These are phyloP conservation scores for Tylopilus orsonianus DNA, from an alignment of 1,284 basidiomycete genomes.

Conservation along the genomic window DNA sequence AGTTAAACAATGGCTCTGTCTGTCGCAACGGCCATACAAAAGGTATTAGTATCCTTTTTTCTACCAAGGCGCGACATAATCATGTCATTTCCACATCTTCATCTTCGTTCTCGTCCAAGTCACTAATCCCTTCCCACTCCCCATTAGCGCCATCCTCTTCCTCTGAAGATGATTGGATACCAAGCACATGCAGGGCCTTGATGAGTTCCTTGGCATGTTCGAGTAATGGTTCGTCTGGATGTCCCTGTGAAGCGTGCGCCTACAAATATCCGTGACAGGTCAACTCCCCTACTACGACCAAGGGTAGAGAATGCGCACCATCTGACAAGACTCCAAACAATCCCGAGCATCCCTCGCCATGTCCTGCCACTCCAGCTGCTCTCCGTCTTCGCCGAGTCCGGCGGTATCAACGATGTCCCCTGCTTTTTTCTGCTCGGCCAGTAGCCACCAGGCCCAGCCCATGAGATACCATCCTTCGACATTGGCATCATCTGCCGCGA, in stretches of 20 bases:
- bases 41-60: constrained; percentile 14
- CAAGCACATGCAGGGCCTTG: constrained; percentile 63
- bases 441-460: constrained; percentile 89
- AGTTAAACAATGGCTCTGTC: background rate
- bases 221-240: constrained; percentile 78
- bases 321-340: constrained; percentile 80
- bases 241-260: constrained; percentile 71
- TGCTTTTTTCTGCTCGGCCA: constrained; percentile 65
- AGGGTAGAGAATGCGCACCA: constrained; percentile 45
- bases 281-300: background rate
- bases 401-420: constrained; percentile 40
- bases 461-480: constrained; percentile 95
- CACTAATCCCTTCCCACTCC: constrained; percentile 54
- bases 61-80: background rate
- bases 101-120: constrained; percentile 51
- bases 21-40: too few relatives aligned
- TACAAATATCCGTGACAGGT: constrained; percentile 33
- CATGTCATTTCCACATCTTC: background rate
- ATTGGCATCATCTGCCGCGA: constrained; percentile 83
- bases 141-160: constrained; percentile 52
- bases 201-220: constrained; percentile 79
- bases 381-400: constrained; percentile 37
- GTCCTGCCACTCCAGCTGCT: constrained; percentile 74
- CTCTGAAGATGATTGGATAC: constrained; percentile 62
- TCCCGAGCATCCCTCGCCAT: constrained; percentile 80